Evolutionary conservation across 768 basidiomycete species (phyloP), one percentile per base, ranked within the genome.

Genomic region (Lactarius vividus): DNA sequence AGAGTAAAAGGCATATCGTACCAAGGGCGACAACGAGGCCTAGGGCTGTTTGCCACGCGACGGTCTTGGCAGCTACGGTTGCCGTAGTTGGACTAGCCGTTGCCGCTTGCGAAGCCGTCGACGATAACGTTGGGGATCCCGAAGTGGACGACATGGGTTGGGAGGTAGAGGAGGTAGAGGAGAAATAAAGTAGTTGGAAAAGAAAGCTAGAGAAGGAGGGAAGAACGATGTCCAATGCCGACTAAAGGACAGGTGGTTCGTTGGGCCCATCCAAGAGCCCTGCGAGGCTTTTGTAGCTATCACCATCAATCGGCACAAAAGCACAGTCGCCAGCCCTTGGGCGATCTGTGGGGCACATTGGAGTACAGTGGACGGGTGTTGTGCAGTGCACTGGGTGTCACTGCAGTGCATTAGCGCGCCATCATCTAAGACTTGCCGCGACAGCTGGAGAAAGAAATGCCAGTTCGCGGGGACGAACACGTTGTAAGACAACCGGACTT

Each of bases 1-100:
- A 15, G 18, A 31, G 55, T 7, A 35, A 18, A 9, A 8, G 31
- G 55, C 18, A 4, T 35, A 33, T 29, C 55, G 26, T 18, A 66
- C 65, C 40, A 20, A 42, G 9, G 1, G 18, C 57, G 13, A 67
- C 61, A 16, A 66, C 40, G 65, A 66, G 65, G 61, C 58, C 59
- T 6, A 62, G 4, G 39, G 56, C 49, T 2, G 57, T 26, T n/a
- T 66, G 39, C 65, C 65, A 66, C 40, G 49, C 61, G 49, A 58
- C 7, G 37, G 5, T 40, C 13, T 20, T 31, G 11, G 33, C 53
- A 37, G 46, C 1, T 1, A 28, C 55, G 8, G 26, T 37, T 55
- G 37, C 20, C 42, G 54, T 53, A 29, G 7, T 18, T 3, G 57
- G 28, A 26, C 20, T 57, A 18, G 37, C 29, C 15, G 28, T 15